Evolutionary conservation across 805 yeast species (phyloP).

Genomic region (Teunomyces aglyptinius): DNA sequence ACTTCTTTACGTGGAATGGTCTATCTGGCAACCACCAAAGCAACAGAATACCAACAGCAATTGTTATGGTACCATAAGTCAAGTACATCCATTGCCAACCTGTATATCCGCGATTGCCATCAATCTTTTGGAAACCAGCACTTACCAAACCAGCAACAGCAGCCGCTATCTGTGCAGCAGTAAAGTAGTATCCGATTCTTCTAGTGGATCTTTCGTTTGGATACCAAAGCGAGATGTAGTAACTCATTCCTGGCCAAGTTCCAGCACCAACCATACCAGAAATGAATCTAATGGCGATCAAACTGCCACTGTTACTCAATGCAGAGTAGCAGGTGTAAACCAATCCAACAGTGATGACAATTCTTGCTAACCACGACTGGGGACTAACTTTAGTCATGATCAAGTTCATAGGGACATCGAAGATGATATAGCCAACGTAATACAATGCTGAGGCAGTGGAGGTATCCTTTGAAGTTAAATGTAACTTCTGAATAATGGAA

Average conservation of each 20-base stretch:
- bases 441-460: slow-evolving; percentile 78
- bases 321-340: slow-evolving; percentile 75
- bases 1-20: slow-evolving; percentile 37
- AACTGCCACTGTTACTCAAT: slow-evolving; percentile 52
- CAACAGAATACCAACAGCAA: slow-evolving; percentile 59
- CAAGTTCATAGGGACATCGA: slow-evolving; percentile 86
- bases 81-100: slow-evolving; percentile 90
- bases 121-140: slow-evolving; percentile 87
- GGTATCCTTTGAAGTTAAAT: slow-evolving; percentile 53
- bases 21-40: slow-evolving; percentile 88
- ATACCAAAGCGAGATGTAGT: slow-evolving; percentile 81
- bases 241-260: slow-evolving; percentile 88
- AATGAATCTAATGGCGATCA: slow-evolving; percentile 69
- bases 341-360: slow-evolving; percentile 71
- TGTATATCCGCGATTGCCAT: slow-evolving; percentile 61
- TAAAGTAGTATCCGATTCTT: slow-evolving; percentile 83
- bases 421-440: slow-evolving; percentile 78
- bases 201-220: slow-evolving; percentile 74
- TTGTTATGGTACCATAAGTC: slow-evolving; percentile 70
- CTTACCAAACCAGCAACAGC: slow-evolving; percentile 85
- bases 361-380: slow-evolving; percentile 80
- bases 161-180: slow-evolving; percentile 90
- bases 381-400: slow-evolving; percentile 82
- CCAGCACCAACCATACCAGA: slow-evolving; percentile 82
- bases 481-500: slow-evolving; percentile 53